Conservation (phyloP, 169 alveolate genomes). For the Cryptosporidium viatorum region DNA sequence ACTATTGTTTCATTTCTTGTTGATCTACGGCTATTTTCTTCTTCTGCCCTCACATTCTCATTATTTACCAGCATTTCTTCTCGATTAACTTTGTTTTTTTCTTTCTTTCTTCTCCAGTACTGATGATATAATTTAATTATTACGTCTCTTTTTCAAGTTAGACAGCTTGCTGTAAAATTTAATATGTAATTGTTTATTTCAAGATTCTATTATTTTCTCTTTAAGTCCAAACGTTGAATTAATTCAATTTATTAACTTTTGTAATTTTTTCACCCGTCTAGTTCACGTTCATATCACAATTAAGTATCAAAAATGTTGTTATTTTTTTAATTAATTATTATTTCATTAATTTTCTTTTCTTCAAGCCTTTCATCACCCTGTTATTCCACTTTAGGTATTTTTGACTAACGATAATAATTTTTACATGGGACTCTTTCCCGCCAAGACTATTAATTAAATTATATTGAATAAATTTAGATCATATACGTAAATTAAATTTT, state of each 20-base stretch:
- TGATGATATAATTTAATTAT: neutral
- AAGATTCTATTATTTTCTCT: neutral
- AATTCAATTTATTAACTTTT: neutral
- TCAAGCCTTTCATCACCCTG: neutral
- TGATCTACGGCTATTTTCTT: neutral
- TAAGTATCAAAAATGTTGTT: neutral
- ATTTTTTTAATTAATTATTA: neutral
- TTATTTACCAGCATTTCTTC: conserved; percentile 31
- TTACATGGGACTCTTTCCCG: conserved; percentile 12
- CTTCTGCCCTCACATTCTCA: conserved; percentile 40
- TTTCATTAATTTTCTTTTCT: neutral
- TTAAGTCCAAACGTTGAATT: conserved; percentile 15
- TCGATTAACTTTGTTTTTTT: neutral
- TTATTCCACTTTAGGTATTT: neutral
- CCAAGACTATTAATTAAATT: neutral
- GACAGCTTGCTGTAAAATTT: neutral
- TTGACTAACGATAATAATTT: neutral
- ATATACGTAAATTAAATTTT: neutral
- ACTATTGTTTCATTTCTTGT: conserved; percentile 36
- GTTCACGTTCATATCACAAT: neutral
- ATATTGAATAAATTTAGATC: conserved; percentile 10
- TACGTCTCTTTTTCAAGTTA: neutral
- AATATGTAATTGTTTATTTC: neutral
- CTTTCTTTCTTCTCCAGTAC: neutral
- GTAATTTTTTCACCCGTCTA: conserved; percentile 7